Conservation (phyloP, 2,329 filamentous ascomycete species). For the Colletotrichum caudatum region DNA sequence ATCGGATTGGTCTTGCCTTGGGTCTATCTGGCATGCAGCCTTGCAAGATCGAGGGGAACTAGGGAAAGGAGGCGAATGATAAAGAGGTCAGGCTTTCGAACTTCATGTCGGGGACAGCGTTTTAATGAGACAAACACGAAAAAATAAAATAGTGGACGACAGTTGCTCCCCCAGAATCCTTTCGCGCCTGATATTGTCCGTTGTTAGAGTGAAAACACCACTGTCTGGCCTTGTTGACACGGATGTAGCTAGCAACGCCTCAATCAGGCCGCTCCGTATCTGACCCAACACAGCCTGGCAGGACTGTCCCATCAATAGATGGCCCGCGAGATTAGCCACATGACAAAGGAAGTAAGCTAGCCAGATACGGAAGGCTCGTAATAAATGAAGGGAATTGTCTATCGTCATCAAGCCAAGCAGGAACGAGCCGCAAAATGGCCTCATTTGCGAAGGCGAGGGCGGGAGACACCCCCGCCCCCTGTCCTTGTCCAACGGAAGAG, state of each 20-base stretch:
- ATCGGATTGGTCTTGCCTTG: no score
- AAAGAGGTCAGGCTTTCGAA: background rate
- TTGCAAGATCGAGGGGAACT: background rate
- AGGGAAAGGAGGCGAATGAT: background rate
- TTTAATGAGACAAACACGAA: background rate
- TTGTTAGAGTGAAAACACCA: background rate
- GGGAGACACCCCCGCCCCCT: background rate
- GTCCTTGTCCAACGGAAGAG: background rate
- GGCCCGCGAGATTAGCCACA: background rate
- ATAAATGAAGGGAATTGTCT: constrained; percentile 8
- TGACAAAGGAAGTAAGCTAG: background rate
- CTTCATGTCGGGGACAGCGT: background rate
- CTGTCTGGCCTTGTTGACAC: background rate
- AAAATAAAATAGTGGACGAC: background rate
- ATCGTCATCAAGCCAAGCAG: constrained; percentile 16
- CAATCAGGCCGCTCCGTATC: background rate
- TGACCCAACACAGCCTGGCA: background rate
- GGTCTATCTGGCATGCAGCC: background rate
- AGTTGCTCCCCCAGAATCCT: background rate
- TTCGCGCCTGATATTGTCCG: background rate
- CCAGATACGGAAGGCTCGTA: constrained; percentile 2
- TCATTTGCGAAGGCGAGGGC: background rate
- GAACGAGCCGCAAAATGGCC: constrained; percentile 15
- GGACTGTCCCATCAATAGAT: background rate
- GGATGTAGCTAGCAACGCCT: background rate